These are phyloP conservation scores for Sambucus nigra DNA, from an alignment of 129 eudicot genomes.

Conservation along the genomic window DNA sequence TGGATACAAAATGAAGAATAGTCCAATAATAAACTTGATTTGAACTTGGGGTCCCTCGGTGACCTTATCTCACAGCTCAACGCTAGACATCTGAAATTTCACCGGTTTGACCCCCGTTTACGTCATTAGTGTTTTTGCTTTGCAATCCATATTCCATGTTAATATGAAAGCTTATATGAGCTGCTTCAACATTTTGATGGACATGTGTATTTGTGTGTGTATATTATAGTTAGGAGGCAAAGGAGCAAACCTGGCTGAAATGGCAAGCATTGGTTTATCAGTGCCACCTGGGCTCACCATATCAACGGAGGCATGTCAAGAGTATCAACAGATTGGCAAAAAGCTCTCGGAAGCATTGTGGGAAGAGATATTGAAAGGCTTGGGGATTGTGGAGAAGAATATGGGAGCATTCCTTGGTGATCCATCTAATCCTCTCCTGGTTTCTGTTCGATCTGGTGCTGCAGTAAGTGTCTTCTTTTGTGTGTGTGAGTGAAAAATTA, in stretches of 20 bases:
- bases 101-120: too few species aligned
- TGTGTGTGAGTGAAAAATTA: too few species aligned
- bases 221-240: constrained; percentile 83
- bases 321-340: constrained; percentile 72
- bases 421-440: constrained; percentile 82
- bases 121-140: too few species aligned
- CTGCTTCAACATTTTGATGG: neutral
- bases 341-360: constrained; percentile 65
- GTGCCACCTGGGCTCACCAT: constrained; percentile 96
- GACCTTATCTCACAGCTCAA: too few species aligned
- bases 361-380: constrained; percentile 84
- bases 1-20: too few species aligned
- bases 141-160: neutral
- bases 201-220: neutral
- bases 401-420: constrained; percentile 90
- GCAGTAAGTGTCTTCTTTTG: constrained; percentile 42
- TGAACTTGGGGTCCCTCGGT: too few species aligned
- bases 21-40: too few species aligned
- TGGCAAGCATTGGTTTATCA: constrained; percentile 96
- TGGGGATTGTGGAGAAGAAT: constrained; percentile 59
- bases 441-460: constrained; percentile 95
- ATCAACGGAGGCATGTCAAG: constrained; percentile 97
- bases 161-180: neutral
- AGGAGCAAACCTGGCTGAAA: constrained; percentile 98
- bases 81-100: too few species aligned